Base-by-base conservation (phyloP, 2,329 filamentous ascomycete species). In the Calycina marina region DNA sequence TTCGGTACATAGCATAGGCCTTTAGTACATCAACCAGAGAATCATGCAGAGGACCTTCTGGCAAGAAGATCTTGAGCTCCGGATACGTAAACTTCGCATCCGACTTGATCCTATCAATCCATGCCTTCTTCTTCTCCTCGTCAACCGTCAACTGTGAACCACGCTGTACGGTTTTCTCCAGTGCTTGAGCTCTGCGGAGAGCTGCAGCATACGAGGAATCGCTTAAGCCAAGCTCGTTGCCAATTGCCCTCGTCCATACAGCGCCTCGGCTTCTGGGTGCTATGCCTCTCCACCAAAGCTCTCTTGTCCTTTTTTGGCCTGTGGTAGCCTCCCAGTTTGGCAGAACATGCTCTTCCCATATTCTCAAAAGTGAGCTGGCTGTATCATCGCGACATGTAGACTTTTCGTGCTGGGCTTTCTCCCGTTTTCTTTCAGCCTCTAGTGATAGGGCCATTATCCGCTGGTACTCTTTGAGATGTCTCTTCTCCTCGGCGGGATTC, bases 401-500 rank as follows among this genome's bases (percentile, higher is more conserved):
- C 48, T 63, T 67, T 42, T 55, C 65, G 49, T 56, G 57, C 34
- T 62, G 61, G 11, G 61, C 58, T 1, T 62, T 63, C 43, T 76
- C 70, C 41, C 59, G 69, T 47, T 67, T 67, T 36, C 68, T 66
- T 18, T 77, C 72, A 0, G 69, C 66, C 46, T 72, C 69, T 31
- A 61, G 54, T 43, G 71, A 74, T 27, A 60, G 61, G 0, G 63
- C 65, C 77, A 88, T 82, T 78, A 90, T 86, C 53, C 68, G 74
- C 56, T 86, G 77, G 51, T 86, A 90, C 52, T 90, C 75, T 48
- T 72, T 85, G 43, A 98, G 53, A 55, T 98, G 90, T 44, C 77
- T 77, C 52, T 72, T 81, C 59, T 98, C 90, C 55, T 98, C 90
- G 33, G 80, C 80, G 2, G 84, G 86, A 43, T 90, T 76, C 57